Conservation (phyloP, 2,329 filamentous ascomycete genomes). For the Xylariaceae sp. region DNA sequence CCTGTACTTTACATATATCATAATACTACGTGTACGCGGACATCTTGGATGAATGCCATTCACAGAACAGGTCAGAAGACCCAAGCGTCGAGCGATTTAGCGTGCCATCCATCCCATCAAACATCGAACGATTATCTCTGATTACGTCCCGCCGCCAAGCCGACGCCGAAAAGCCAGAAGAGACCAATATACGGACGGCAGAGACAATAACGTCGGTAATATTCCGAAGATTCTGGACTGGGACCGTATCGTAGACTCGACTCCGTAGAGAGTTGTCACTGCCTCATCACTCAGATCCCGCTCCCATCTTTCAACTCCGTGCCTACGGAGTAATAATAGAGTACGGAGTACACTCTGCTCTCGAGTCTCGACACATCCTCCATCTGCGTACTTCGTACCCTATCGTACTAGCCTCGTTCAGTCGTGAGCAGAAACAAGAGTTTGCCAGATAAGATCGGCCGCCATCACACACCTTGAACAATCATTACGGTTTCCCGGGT, state of each 20-base stretch:
- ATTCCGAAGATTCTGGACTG: too few relatives aligned
- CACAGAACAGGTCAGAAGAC: neutral
- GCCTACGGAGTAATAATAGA: neutral
- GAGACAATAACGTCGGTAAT: neutral
- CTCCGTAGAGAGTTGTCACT: too few relatives aligned
- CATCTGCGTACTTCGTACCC: too few relatives aligned
- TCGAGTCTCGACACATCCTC: too few relatives aligned
- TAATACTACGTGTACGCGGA: neutral
- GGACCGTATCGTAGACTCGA: too few relatives aligned
- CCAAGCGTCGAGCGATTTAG: neutral
- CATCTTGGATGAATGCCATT: neutral
- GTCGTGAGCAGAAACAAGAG: neutral
- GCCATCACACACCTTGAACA: neutral
- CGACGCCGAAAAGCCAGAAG: neutral
- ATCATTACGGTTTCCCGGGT: conserved; percentile 3
- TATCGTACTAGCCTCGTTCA: neutral
- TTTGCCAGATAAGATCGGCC: neutral
- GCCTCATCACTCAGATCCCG: too few relatives aligned
- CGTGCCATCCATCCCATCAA: neutral
- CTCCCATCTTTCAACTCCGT: neutral
- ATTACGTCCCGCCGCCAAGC: neutral
- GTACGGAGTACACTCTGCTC: too few relatives aligned
- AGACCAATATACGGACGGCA: neutral
- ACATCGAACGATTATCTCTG: neutral
- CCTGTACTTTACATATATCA: neutral